Base-by-base conservation (phyloP, 2,329 filamentous ascomycete genomes). In the Trichoderma simmonsii region DNA sequence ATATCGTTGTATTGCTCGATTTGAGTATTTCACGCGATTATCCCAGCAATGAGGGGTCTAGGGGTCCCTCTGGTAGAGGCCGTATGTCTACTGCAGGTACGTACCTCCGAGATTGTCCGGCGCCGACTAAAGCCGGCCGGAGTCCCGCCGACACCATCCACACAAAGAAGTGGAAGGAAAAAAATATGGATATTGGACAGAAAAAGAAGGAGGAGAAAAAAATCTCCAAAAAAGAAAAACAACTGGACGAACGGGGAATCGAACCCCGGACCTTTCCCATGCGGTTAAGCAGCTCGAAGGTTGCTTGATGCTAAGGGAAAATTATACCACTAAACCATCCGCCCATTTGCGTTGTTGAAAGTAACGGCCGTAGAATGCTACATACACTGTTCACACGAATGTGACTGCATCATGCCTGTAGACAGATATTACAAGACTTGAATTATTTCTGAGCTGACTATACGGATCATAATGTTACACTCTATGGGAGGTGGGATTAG, bases 211-310 rank as follows among this genome's bases (percentile, higher is more conserved):
- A n/a, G 5, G 9, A 34, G 9, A 34, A 18, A 62, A 62, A 39
- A 64, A 26, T 43, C 2, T 28, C 15, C 21, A 48, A 32, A 57
- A 60, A 48, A 64, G 12, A 69, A 26, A 56, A 48, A 59, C 48
- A 64, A 39, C n/a, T 73, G 72, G 72, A 73, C 72, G 70, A 71
- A 73, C 72, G 66, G 72, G 72, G 72, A 73, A 73, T 73, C 70
- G 72, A 73, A 73, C 72, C 72, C 72, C 66, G 72, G 72, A 73
- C 72, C 72, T 71, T 68, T 73, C 72, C 72, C 70, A 73, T 59
- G 60, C 67, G 51, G 24, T 57, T 21, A 61, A 61, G 56, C 67
- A 51, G 43, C 39, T 62, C n/a, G 36, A 12, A 57, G 48, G 60
- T 48, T 57, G 69, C 59, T 65, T 65, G 48, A 65, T 71, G 69